These are phyloP conservation scores for Spizellomyces sp. DNA, from an alignment of 192 early-diverging fungal genomes.

Conservation along the genomic window DNA sequence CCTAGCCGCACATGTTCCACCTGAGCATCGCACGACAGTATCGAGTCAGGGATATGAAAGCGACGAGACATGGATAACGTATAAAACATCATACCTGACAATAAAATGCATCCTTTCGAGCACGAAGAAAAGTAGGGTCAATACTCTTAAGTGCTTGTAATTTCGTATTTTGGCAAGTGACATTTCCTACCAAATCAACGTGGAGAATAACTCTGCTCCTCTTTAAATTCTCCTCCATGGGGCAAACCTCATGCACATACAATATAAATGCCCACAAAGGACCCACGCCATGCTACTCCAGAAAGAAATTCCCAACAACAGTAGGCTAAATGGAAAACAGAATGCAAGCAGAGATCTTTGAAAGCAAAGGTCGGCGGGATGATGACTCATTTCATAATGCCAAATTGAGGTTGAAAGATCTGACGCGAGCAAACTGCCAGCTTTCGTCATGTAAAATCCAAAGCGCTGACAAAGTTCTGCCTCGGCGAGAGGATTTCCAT, in stretches of 20 bases:
- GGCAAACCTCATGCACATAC: background rate
- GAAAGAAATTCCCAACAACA: too few species aligned
- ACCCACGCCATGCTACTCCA: too few species aligned
- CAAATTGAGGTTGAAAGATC: too few species aligned
- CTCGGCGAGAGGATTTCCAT: too few species aligned
- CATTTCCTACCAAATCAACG: slow-evolving; percentile 19
- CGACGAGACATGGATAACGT: too few species aligned
- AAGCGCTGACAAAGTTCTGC: too few species aligned
- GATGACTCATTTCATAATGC: too few species aligned
- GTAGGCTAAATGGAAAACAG: too few species aligned
- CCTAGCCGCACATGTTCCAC: slow-evolving; percentile 28
- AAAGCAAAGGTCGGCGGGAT: too few species aligned
- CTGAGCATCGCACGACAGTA: slow-evolving; percentile 18
- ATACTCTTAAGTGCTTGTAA: background rate
- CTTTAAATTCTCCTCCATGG: slow-evolving; percentile 20
- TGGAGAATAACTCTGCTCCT: slow-evolving; percentile 23
- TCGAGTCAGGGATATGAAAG: background rate
- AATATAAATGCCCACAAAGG: background rate
- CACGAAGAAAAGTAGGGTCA: background rate
- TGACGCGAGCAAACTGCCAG: too few species aligned
- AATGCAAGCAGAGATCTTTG: too few species aligned
- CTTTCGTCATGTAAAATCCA: too few species aligned
- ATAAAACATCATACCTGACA: slow-evolving; percentile 15
- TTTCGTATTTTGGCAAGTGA: background rate
- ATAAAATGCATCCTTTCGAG: slow-evolving; percentile 22